phyloP scores from a whole-genome alignment of 2,329 filamentous ascomycete species.

The Metarhizium brunneum region DNA sequence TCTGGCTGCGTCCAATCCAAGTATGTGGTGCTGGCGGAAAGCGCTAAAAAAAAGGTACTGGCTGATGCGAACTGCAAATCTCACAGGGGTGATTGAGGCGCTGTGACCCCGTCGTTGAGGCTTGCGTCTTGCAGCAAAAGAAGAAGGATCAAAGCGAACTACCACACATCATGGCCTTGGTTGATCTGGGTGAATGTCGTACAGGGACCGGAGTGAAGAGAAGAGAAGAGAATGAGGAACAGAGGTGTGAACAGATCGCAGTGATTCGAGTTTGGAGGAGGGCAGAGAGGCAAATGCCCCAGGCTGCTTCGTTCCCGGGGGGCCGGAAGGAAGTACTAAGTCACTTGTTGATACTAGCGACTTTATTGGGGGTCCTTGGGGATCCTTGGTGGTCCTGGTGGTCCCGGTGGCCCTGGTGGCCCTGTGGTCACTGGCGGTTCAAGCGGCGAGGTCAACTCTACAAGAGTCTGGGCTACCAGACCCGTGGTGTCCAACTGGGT shows the following conservation, averaged over 20 bases:
- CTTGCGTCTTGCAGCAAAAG: constrained; percentile 7
- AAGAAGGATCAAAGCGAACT: constrained; percentile 10
- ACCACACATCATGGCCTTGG: constrained; percentile 8
- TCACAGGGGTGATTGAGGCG: constrained; percentile 6
- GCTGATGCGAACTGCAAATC: constrained; percentile 3
- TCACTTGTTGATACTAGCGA: neutral
- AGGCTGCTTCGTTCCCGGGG: constrained; percentile 7
- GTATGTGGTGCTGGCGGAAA: constrained; percentile 1
- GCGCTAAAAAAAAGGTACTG: neutral
- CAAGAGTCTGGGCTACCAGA: too few relatives aligned
- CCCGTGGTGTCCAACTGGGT: too few relatives aligned
- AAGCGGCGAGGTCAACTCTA: too few relatives aligned
- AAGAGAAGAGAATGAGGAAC: neutral
- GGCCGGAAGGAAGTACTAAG: constrained; percentile 3
- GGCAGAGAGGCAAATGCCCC: constrained; percentile 4
- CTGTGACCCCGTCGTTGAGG: constrained; percentile 6
- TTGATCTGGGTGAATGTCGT: constrained; percentile 5
- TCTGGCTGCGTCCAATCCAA: neutral
- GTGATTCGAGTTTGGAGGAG: constrained; percentile 2
- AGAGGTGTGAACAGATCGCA: constrained; percentile 5
- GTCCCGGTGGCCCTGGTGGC: too few relatives aligned
- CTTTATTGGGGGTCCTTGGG: constrained; percentile 2
- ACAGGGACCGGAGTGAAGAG: constrained; percentile 4
- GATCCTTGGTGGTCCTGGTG: too few relatives aligned
- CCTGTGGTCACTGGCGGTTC: too few relatives aligned